A percentile compares a stretch with the other conserved stretches of the same genome.
phyloP scores from a whole-genome alignment of 1,284 basidiomycete genomes.

The Leccinum pallidistipes region DNA sequence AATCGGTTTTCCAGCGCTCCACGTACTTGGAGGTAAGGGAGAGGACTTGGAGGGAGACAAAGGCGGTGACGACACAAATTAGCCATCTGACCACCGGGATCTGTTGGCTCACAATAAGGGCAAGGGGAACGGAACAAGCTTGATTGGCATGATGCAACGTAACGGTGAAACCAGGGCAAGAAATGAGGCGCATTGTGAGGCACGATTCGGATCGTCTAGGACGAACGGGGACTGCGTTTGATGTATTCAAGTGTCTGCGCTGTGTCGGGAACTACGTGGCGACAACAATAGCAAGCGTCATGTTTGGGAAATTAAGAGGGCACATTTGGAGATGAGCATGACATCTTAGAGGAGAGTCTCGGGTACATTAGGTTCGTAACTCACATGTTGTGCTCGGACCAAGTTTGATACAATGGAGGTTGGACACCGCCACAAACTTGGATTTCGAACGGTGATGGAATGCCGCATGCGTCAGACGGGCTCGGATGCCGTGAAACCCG shows the following conservation, averaged over 20 bases:
- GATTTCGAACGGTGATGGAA: constrained; percentile 1
- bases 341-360: constrained; percentile 24
- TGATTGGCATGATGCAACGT: not conserved
- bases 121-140: not conserved
- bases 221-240: not conserved
- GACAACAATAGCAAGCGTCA: constrained; percentile 11
- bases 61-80: not conserved
- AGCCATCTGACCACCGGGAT: not conserved
- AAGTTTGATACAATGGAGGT: not conserved
- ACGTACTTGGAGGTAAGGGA: constrained; percentile 1
- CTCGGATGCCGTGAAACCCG: constrained; percentile 9
- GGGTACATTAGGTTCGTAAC: constrained; percentile 14
- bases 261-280: constrained; percentile 8
- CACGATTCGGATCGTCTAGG: constrained; percentile 4
- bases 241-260: constrained; percentile 2
- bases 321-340: constrained; percentile 3
- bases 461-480: constrained; percentile 4
- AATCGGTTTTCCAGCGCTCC: constrained; percentile 12
- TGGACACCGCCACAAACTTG: constrained; percentile 15
- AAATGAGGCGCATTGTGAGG: constrained; percentile 1
- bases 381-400: constrained; percentile 9
- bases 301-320: constrained; percentile 2
- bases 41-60: constrained; percentile 2
- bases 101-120: constrained; percentile 9
- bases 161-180: constrained; percentile 15